Base-by-base conservation (phyloP, 2,329 filamentous ascomycete species). In the Hymenoscyphus linearis region DNA sequence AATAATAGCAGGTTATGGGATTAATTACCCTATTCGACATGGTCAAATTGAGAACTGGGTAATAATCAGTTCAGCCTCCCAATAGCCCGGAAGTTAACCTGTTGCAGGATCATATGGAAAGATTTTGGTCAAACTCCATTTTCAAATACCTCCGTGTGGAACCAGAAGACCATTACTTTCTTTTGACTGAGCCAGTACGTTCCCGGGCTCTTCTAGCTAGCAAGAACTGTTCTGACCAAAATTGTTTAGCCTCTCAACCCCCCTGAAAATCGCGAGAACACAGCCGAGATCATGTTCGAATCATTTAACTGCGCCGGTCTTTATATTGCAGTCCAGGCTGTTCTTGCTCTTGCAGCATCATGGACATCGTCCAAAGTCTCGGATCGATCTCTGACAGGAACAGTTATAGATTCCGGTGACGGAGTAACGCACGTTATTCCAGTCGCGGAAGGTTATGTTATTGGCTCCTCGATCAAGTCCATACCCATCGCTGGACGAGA, bases 51-150 rank as follows among this genome's bases (percentile, higher is more conserved):
- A 99, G 80, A 98, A 99, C 75, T 99, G 95, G 95, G 90, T 95
- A 80, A 61, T 84, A 40, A 34, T 14, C 18, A 52, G 47, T 50
- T 22, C 6, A 10, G 9, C 12, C 5, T 22, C 12, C 44, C 9
- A 12, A 27, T 3, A 9, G 13, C n/a, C 35, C 35, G 65, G 65
- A 12, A 5, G 59, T 69, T 68, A 62, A 66, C 36, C 52, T 50
- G 64, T 59, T 63, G 5, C 68, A 95, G 90, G 95, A 99, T 78
- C 91, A 97, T 72, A 99, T 99, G 95, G 95, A 99, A 77, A 88
- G 95, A 66, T 99, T 98, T 80, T 99, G 95, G 95, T 98, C 96
- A 68, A 98, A 98, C 80, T 99, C 95, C 66, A 99, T 99, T 79
- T 99, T 99, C 85, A 99, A 99, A 77, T 99, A 99, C 74, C 84